phyloP scores from a whole-genome alignment of 2,329 filamentous ascomycete genomes.

The Acarospora socialis region DNA sequence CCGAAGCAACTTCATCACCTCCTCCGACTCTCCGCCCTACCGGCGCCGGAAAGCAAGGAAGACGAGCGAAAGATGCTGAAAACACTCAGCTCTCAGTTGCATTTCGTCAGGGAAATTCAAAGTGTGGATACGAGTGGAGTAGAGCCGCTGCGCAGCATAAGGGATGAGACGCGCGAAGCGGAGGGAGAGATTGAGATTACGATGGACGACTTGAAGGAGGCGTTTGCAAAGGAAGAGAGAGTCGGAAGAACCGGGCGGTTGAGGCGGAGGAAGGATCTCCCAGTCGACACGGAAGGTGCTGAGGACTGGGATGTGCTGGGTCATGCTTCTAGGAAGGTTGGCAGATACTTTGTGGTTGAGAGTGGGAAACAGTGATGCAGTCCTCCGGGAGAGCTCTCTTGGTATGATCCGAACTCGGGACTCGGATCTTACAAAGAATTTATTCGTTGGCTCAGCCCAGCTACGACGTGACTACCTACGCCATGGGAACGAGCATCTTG shows the following conservation, averaged over 20 bases:
- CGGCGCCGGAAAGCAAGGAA: constrained; percentile 45
- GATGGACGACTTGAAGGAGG: constrained; percentile 34
- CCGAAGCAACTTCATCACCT: constrained; percentile 64
- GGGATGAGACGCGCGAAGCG: constrained; percentile 65
- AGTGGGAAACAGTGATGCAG: too few relatives aligned
- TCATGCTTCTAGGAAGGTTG: constrained; percentile 50
- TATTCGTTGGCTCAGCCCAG: too few relatives aligned
- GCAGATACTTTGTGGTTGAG: constrained; percentile 66
- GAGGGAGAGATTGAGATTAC: constrained; percentile 6
- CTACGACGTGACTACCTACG: too few relatives aligned
- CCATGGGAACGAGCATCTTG: too few relatives aligned
- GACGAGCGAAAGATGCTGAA: constrained; percentile 59
- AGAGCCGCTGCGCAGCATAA: constrained; percentile 60
- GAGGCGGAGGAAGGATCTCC: constrained; percentile 22
- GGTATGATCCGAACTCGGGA: too few relatives aligned
- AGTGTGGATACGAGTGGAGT: constrained; percentile 59
- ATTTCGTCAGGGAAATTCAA: constrained; percentile 82
- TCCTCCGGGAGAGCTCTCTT: too few relatives aligned
- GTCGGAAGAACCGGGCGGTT: constrained; percentile 41
- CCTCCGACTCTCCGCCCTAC: constrained; percentile 76
- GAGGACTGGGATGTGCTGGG: constrained; percentile 60
- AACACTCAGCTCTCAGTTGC: constrained; percentile 67
- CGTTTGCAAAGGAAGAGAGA: constrained; percentile 45
- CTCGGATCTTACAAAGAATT: too few relatives aligned
- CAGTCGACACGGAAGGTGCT: constrained; percentile 26